phyloP scores from a whole-genome alignment of 352 stramenopile genomes.

The Peronospora farinosa region DNA sequence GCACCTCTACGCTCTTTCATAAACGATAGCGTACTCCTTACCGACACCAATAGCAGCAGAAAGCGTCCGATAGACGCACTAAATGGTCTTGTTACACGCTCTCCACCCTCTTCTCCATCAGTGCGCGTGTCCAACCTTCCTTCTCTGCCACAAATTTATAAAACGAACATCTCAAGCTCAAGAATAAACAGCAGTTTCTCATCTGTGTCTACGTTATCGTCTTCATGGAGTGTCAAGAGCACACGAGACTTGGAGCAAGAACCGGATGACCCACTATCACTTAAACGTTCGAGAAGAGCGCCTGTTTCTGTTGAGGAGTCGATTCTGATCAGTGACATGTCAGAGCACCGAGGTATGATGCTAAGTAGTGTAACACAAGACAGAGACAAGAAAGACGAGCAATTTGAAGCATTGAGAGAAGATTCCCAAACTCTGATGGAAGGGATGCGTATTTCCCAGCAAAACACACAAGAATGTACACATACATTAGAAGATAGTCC shows the following conservation, averaged over 20 bases:
- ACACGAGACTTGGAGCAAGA: conserved; percentile 33
- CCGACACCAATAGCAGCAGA: conserved; percentile 9
- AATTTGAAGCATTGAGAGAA: conserved; percentile 33
- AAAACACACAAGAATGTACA: conserved; percentile 72
- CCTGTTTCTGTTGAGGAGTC: conserved; percentile 11
- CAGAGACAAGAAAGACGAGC: conserved; percentile 14
- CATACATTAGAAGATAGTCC: conserved; percentile 63
- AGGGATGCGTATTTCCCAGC: conserved; percentile 61
- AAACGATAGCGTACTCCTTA: conserved; percentile 3
- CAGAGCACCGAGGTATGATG: conserved; percentile 7
- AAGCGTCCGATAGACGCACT: conserved; percentile 27
- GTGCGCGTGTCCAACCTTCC: conserved; percentile 9
- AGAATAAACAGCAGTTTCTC: conserved; percentile 14
- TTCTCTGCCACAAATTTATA: conserved; percentile 26
- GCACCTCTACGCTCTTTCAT: conserved; percentile 21
- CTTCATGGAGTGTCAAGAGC: conserved; percentile 22
- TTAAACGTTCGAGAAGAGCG: conserved; percentile 25
- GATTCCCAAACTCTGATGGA: conserved; percentile 63
- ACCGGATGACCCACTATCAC: conserved; percentile 18
- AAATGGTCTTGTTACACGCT: conserved; percentile 14
- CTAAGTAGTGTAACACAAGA: conserved; percentile 15
- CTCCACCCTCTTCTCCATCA: conserved; percentile 8
- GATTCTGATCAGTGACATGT: neutral
- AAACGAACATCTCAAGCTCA: conserved; percentile 1
- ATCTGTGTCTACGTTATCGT: conserved; percentile 20